Evolutionary conservation across 2,329 filamentous ascomycete species (phyloP).

Genomic region (Massarina eburnea): DNA sequence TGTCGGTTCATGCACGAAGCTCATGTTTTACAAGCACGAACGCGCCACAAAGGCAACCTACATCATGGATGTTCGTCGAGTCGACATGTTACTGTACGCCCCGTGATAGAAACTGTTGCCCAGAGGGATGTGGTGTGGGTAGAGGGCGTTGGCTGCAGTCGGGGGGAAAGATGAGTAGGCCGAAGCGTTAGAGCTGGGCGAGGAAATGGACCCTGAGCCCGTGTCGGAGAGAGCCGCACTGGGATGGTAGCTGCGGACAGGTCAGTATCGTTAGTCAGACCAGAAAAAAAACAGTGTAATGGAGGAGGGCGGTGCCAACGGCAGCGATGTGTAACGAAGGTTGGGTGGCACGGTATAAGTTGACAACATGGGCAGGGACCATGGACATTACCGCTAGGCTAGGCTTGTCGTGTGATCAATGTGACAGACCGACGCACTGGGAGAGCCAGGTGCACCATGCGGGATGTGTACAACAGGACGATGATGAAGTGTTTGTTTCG

Average conservation of each 20-base stretch:
- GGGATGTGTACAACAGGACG: conserved; percentile 42
- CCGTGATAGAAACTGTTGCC: conserved; percentile 35
- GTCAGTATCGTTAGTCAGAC: conserved; percentile 29
- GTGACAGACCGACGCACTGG: conserved; percentile 45
- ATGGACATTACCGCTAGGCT: conserved; percentile 40
- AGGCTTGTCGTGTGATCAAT: conserved; percentile 50
- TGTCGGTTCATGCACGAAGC: conserved; percentile 36
- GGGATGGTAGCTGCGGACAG: conserved; percentile 52
- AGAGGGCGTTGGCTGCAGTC: conserved; percentile 36
- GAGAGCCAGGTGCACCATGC: conserved; percentile 40
- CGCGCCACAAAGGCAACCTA: conserved; percentile 45
- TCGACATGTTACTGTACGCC: conserved; percentile 43
- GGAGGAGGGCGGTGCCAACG: conserved; percentile 35
- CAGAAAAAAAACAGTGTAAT: conserved; percentile 35
- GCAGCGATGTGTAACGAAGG: conserved; percentile 42
- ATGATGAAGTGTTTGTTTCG: conserved; percentile 44
- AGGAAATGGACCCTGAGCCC: conserved; percentile 57
- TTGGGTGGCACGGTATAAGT: conserved; percentile 44
- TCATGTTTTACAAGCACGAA: conserved; percentile 36
- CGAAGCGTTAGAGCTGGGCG: conserved; percentile 54
- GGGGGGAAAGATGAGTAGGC: conserved; percentile 44
- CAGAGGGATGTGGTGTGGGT: conserved; percentile 34
- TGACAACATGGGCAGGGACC: conserved; percentile 39
- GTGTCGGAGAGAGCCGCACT: conserved; percentile 57
- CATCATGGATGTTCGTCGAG: conserved; percentile 47